phyloP scores from a whole-genome alignment of 2,329 filamentous ascomycete species.

The Magnaporthales sp. region DNA sequence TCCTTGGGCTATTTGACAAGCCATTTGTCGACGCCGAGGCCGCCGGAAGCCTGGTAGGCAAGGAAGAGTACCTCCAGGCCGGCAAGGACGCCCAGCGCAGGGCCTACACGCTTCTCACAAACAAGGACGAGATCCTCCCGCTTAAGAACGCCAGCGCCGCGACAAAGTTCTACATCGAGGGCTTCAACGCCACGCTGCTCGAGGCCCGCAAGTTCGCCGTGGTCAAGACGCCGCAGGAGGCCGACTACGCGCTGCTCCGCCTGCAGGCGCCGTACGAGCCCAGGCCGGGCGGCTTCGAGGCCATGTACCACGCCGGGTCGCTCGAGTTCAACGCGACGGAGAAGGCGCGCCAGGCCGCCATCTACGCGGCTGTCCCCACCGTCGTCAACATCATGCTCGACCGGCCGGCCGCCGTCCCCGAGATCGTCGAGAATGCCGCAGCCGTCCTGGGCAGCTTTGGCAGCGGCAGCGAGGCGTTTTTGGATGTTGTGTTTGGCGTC shows the following conservation, averaged over 20 bases:
- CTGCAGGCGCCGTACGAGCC: slow-evolving; percentile 29
- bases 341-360: slow-evolving; percentile 16
- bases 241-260: slow-evolving; percentile 30
- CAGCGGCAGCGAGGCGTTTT: slow-evolving; percentile 23
- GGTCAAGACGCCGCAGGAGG: slow-evolving; percentile 25
- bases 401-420: slow-evolving; percentile 30
- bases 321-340: neutral
- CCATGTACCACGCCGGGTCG: slow-evolving; percentile 27
- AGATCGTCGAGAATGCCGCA: slow-evolving; percentile 13
- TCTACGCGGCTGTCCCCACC: slow-evolving; percentile 27
- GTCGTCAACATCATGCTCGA: slow-evolving; percentile 35
- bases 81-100: slow-evolving; percentile 26
- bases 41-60: slow-evolving; percentile 32
- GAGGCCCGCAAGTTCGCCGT: slow-evolving; percentile 11
- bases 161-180: neutral
- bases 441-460: slow-evolving; percentile 24
- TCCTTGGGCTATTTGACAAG: slow-evolving; percentile 41
- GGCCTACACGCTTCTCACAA: slow-evolving; percentile 13
- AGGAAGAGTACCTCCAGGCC: slow-evolving; percentile 28
- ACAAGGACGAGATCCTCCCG: neutral
- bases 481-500: slow-evolving; percentile 31
- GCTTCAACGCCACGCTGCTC: neutral
- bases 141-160: neutral
- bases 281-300: slow-evolving; percentile 31
- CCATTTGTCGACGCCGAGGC: slow-evolving; percentile 37